Percentiles rank a stretch among this genome's conserved stretches.
Conservation (phyloP, 2,329 filamentous ascomycete genomes). For the Xylogone sp. region DNA sequence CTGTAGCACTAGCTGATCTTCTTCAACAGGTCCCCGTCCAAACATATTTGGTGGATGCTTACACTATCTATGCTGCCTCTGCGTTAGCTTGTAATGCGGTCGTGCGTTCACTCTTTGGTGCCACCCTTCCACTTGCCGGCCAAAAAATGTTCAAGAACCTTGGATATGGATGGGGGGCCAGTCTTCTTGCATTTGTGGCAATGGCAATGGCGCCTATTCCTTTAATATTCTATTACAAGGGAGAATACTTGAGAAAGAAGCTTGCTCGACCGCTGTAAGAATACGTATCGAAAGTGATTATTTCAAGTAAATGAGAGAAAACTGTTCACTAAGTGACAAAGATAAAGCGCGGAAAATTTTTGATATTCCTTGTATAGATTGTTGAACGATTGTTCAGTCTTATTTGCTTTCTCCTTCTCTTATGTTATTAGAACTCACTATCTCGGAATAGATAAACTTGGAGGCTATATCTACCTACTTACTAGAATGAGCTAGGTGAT, state of each 20-base stretch:
- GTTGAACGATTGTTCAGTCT: too few relatives aligned
- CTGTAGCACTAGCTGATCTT: not conserved
- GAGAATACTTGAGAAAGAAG: not conserved
- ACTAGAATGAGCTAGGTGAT: too few relatives aligned
- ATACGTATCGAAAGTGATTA: too few relatives aligned
- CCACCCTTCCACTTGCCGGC: slow-evolving; percentile 3
- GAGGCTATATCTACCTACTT: too few relatives aligned
- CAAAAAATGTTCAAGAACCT: slow-evolving; percentile 3
- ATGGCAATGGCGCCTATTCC: slow-evolving; percentile 45
- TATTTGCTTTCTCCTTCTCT: too few relatives aligned
- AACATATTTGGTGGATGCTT: slow-evolving; percentile 53
- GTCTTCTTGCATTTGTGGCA: slow-evolving; percentile 41
- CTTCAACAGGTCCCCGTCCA: slow-evolving; percentile 37
- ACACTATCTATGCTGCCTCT: slow-evolving; percentile 5
- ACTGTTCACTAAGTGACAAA: too few relatives aligned
- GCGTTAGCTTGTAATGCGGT: slow-evolving; percentile 3
- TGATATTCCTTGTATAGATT: too few relatives aligned
- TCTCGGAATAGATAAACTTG: too few relatives aligned
- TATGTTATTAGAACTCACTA: too few relatives aligned
- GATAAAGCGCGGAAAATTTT: too few relatives aligned
- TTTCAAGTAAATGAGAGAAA: too few relatives aligned
- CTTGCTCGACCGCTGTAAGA: too few relatives aligned
- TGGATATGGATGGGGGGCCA: slow-evolving; percentile 32
- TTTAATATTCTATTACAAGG: not conserved
- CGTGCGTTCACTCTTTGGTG: slow-evolving; percentile 4